Percentiles rank a stretch among this genome's conserved stretches.
Conservation (phyloP, 2,329 filamentous ascomycete species). For the Cercospora janseana region DNA sequence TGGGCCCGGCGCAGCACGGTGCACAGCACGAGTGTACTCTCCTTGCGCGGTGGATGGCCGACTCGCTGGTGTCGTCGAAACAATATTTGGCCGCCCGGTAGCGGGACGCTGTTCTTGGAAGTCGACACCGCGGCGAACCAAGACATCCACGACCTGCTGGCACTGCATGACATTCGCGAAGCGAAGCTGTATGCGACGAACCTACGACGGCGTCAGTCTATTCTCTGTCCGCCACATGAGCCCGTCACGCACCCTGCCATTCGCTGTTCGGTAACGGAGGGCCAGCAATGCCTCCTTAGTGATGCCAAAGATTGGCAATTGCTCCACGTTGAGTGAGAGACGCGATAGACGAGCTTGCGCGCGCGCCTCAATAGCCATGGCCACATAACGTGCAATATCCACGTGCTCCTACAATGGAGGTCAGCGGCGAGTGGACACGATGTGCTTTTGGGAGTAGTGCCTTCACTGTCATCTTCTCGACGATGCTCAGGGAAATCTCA, state of each 20-base stretch:
- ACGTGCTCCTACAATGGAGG: slow-evolving; percentile 33
- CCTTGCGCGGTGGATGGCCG: slow-evolving; percentile 18
- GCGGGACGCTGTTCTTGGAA: slow-evolving; percentile 30
- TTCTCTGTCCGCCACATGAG: not conserved
- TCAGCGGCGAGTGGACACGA: slow-evolving; percentile 1
- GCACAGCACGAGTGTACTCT: slow-evolving; percentile 4
- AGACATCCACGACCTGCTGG: slow-evolving; percentile 25
- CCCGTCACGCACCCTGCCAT: slow-evolving; percentile 36
- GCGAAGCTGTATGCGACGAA: slow-evolving; percentile 36
- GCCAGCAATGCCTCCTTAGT: slow-evolving; percentile 42
- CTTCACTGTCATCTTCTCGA: slow-evolving; percentile 22
- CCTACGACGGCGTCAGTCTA: slow-evolving; percentile 21
- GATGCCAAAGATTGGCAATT: slow-evolving; percentile 48
- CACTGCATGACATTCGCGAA: slow-evolving; percentile 30
- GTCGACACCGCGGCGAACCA: slow-evolving; percentile 32
- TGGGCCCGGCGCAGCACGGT: slow-evolving; percentile 6
- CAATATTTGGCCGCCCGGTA: slow-evolving; percentile 23
- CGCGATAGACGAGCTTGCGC: slow-evolving; percentile 27
- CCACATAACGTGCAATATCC: slow-evolving; percentile 32
- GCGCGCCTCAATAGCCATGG: slow-evolving; percentile 23
- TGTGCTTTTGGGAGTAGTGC: slow-evolving; percentile 9
- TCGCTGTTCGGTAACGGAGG: slow-evolving; percentile 41
- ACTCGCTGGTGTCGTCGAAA: slow-evolving; percentile 2
- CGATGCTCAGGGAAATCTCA: slow-evolving; percentile 21
- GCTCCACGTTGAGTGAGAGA: slow-evolving; percentile 38